Conservation (phyloP, 495 filamentous ascomycete genomes). For the Annulohypoxylon bovei region DNA sequence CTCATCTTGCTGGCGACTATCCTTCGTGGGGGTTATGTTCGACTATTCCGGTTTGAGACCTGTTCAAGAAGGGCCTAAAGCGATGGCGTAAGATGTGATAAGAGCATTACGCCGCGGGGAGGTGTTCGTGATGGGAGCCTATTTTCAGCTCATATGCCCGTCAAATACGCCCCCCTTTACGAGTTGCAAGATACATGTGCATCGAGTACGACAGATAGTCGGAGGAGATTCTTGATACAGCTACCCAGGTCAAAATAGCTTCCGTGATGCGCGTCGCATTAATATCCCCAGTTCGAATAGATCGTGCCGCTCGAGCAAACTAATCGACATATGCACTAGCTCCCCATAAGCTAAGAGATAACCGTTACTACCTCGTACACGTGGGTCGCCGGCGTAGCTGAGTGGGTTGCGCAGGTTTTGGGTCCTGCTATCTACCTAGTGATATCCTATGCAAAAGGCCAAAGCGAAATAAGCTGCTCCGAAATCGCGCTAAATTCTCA, state of each 20-base stretch:
- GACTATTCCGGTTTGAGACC: not conserved
- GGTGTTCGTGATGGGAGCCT: not conserved
- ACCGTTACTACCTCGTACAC: slow-evolving; percentile 1
- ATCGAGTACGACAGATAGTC: not conserved
- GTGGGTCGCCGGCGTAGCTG: slow-evolving; percentile 12
- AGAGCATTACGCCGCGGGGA: not conserved
- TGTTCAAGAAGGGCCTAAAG: slow-evolving; percentile 9
- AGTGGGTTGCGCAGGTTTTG: slow-evolving; percentile 11
- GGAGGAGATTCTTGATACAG: not conserved
- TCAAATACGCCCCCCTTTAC: not conserved
- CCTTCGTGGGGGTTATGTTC: slow-evolving; percentile 7
- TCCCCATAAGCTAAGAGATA: not conserved
- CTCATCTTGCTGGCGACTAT: slow-evolving; percentile 5
- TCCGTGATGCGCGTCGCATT: not conserved
- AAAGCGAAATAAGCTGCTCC: not conserved
- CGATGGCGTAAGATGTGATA: slow-evolving; percentile 4
- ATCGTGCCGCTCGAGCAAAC: not conserved
- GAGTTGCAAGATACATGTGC: not conserved
- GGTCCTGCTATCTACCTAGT: not conserved
- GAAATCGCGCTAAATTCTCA: not conserved
- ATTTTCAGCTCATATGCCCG: not conserved
- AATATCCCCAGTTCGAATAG: slow-evolving; percentile 1
- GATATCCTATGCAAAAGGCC: slow-evolving; percentile 12
- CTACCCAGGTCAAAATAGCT: not conserved
- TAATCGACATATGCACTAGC: not conserved